Evolutionary conservation across 1,139 yeast species (phyloP).

Genomic region (Candida smagusa): DNA sequence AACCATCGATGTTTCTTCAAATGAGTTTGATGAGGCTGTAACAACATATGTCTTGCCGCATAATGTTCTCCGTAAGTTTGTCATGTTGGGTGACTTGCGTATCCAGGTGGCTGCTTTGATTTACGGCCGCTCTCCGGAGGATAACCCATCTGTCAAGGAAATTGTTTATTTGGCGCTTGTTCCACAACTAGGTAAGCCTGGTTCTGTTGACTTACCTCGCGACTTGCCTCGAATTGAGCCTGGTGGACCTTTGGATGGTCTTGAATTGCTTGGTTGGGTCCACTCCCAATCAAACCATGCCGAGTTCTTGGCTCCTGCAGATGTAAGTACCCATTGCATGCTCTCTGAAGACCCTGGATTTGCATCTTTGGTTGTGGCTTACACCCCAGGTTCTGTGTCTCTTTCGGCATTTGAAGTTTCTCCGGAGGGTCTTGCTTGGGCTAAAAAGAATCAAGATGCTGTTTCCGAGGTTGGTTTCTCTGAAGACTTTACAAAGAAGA

Average conservation of each 20-base stretch:
- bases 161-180: constrained; percentile 71
- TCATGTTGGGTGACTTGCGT: constrained; percentile 77
- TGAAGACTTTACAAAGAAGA: constrained; percentile 54
- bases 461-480: constrained; percentile 62
- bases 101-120: constrained; percentile 80
- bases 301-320: constrained; percentile 63
- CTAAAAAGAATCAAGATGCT: constrained; percentile 57
- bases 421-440: constrained; percentile 78
- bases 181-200: constrained; percentile 82
- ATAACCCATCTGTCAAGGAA: constrained; percentile 72
- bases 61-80: constrained; percentile 72
- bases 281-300: constrained; percentile 71
- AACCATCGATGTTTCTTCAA: constrained; percentile 65
- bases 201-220: constrained; percentile 61
- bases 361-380: constrained; percentile 63
- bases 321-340: constrained; percentile 61
- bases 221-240: constrained; percentile 35
- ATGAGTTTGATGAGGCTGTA: constrained; percentile 42
- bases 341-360: constrained; percentile 37
- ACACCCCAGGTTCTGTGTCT: constrained; percentile 83
- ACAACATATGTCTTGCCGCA: constrained; percentile 77
- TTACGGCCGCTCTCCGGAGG: constrained; percentile 74
- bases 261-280: constrained; percentile 75
- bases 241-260: constrained; percentile 36
- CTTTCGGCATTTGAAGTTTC: constrained; percentile 63